phyloP scores from a whole-genome alignment of 345 rosid genomes.

The Moricandia arvensis region DNA sequence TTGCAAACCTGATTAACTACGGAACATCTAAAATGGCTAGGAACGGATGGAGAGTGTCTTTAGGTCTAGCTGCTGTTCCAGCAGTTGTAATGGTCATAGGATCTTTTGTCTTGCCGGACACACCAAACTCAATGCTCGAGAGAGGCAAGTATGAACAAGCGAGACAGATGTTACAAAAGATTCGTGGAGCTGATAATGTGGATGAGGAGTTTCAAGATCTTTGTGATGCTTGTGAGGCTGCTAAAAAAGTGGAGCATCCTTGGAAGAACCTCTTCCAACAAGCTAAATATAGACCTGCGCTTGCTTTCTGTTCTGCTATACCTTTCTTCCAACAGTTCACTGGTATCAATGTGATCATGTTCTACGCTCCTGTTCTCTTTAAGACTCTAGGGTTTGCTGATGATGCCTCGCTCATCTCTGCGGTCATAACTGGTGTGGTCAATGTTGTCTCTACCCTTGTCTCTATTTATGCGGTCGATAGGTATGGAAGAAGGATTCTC shows the following conservation, averaged over 20 bases:
- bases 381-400: constrained; percentile 37
- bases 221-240: constrained; percentile 39
- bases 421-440: constrained; percentile 42
- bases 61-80: constrained; percentile 38
- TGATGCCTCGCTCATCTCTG: constrained; percentile 40
- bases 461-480: constrained; percentile 45
- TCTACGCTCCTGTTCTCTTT: constrained; percentile 41
- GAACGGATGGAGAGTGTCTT: constrained; percentile 40
- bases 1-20: constrained; percentile 37
- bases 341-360: constrained; percentile 43
- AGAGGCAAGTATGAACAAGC: constrained; percentile 40
- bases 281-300: constrained; percentile 35
- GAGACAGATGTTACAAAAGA: constrained; percentile 37
- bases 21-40: constrained; percentile 33
- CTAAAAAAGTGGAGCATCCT: constrained; percentile 38
- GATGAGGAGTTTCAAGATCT: constrained; percentile 42
- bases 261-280: constrained; percentile 36
- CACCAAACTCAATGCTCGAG: constrained; percentile 42
- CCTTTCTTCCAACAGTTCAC: constrained; percentile 39
- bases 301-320: constrained; percentile 30
- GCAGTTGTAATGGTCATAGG: constrained; percentile 39
- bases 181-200: constrained; percentile 38
- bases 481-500: constrained; percentile 41
- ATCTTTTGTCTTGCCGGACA: constrained; percentile 39
- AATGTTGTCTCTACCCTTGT: constrained; percentile 42